Evolutionary conservation across 2,329 filamentous ascomycete species (phyloP).

Genomic region (Aureobasidium sp.): DNA sequence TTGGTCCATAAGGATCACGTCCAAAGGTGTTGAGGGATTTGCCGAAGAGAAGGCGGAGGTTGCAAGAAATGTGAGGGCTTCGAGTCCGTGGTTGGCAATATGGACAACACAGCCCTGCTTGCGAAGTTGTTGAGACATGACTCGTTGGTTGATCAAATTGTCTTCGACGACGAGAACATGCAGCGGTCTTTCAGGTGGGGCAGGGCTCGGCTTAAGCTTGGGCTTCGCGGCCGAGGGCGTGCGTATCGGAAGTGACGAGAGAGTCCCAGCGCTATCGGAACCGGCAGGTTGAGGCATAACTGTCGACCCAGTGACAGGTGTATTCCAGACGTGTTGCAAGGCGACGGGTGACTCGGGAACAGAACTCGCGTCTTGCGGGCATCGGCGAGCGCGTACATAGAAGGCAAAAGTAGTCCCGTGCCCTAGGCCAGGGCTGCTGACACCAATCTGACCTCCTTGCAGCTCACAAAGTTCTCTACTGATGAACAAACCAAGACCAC

Average conservation of each 20-base stretch:
- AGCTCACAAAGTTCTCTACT: constrained; percentile 61
- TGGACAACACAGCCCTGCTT: constrained; percentile 23
- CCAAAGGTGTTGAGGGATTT: constrained; percentile 9
- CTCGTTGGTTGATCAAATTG: constrained; percentile 26
- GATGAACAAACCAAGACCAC: constrained; percentile 62
- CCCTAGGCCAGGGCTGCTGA: constrained; percentile 47
- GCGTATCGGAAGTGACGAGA: neutral
- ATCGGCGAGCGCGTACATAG: constrained; percentile 40
- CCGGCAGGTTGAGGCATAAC: constrained; percentile 15
- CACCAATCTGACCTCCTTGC: constrained; percentile 61
- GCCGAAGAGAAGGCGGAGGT: constrained; percentile 15
- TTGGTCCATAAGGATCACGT: constrained; percentile 15
- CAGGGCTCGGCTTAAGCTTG: neutral
- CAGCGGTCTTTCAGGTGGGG: constrained; percentile 22
- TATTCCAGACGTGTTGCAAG: constrained; percentile 9
- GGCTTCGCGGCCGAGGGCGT: neutral
- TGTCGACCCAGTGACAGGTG: constrained; percentile 17
- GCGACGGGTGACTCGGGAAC: neutral
- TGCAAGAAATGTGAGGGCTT: constrained; percentile 24
- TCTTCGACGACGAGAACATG: constrained; percentile 25
- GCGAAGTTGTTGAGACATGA: constrained; percentile 25
- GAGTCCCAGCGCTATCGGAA: neutral
- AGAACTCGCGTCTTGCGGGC: neutral
- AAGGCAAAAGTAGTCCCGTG: constrained; percentile 59
- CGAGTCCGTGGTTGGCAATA: constrained; percentile 25